Evolutionary conservation across 1,139 yeast genomes (phyloP).

Genomic region (Debaryomyces coudertii): DNA sequence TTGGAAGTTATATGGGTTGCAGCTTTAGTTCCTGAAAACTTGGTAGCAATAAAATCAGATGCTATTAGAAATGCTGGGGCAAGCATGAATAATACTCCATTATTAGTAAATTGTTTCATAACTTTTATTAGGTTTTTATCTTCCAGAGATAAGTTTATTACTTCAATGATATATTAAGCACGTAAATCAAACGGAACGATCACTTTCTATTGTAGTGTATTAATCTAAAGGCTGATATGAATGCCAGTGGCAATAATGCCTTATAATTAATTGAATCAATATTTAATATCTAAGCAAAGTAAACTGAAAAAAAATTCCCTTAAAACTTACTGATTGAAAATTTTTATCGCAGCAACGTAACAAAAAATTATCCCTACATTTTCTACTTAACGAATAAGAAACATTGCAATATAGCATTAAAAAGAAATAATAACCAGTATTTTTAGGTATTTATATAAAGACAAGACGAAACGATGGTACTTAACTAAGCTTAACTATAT

Average conservation of each 20-base stretch:
- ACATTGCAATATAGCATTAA: constrained; percentile 4
- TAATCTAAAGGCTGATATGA: background rate
- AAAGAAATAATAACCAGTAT: constrained; percentile 7
- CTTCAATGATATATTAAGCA: background rate
- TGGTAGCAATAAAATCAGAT: constrained; percentile 27
- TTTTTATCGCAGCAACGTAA: constrained; percentile 2
- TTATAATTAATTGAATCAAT: background rate
- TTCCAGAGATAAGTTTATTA: background rate
- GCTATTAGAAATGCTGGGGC: constrained; percentile 31
- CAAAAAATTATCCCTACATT: background rate
- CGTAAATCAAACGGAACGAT: background rate
- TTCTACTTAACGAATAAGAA: background rate
- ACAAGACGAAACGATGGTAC: background rate
- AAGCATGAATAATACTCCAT: constrained; percentile 26
- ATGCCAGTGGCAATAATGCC: background rate
- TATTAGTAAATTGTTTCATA: constrained; percentile 22
- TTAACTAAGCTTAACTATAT: constrained; percentile 56
- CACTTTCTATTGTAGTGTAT: background rate
- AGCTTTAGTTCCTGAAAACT: constrained; percentile 18
- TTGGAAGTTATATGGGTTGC: constrained; percentile 13
- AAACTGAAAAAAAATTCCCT: background rate
- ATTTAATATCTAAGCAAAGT: background rate
- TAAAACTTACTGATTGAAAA: background rate
- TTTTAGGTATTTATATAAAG: constrained; percentile 1
- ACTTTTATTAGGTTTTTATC: background rate